Evolutionary conservation across 192 early-diverging fungal genomes (phyloP), one percentile per base, ranked within the genome.

Genomic region (Backusella australiensis): DNA sequence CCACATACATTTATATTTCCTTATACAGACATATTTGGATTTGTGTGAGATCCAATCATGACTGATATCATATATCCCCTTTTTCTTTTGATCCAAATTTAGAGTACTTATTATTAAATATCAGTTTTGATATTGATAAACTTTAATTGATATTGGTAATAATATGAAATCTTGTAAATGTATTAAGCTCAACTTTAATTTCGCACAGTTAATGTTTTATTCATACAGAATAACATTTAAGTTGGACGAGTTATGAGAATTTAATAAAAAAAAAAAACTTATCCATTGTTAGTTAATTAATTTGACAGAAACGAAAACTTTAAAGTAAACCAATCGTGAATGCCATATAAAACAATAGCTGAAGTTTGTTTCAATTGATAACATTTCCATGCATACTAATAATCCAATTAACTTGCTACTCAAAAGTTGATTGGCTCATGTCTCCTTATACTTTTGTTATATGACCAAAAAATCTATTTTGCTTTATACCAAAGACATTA

Each of bases 71-170:
- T 56, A 56, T 23, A 56, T 56, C 53, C 53, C 53, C 53, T 56
- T 56, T 56, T 21, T 39, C 11, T 56, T 23, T 56, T 56, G 53
- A 56, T 56, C n/a, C 26, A 56, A 56, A 56, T 9, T 56, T 56
- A 56, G 53, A n/a, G 53, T n/a, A 56, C 1, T n/a, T 56, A 56
- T 56, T 56, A 56, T 56, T 56, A 56, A 56, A 56, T 56, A 56
- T 56, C 1, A 56, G 8, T 21, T 53, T 53, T 56, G 53, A 56
- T 21, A 56, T 8, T 56, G n/a, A 56, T 56, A 21, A 56, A 21
- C 2, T 21, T 56, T 56, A 56, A 56, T 56, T n/a, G 53, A 56
- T 56, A 56, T 26, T 39, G 38, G 11, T 56, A 56, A 56, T 21
- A 56, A 21, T n/a, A 56, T 9, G n/a, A 44, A 44, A 17, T 14